Evolutionary conservation across 177 flowering plant genomes (phyloP), one percentile per base, ranked within the genome.

Genomic region (Telopea speciosissima): DNA sequence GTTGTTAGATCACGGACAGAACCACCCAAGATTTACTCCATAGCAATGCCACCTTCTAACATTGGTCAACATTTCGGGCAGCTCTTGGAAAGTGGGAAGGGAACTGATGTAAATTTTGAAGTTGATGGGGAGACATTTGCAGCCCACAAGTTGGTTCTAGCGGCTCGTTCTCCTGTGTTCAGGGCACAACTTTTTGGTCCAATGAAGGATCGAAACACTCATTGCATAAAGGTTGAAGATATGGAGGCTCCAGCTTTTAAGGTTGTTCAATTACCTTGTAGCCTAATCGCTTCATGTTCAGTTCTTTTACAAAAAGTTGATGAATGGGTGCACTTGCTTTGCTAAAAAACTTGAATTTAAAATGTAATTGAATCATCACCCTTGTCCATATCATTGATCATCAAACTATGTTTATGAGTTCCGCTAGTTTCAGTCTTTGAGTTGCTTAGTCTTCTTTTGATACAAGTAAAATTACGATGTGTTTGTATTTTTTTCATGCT

Each of bases 151-250:
- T 71, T 88, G 78, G 86, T 88, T 52, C 84, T 88, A 68, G 92
- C 92, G 6, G 90, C 92, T 68, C 86, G 92, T 7, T 88, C 92
- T 66, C 92, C 89, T 62, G 92, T 88, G 16, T 88, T 88, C 70
- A 76, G 89, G 72, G 92, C 92, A 59, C 92, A 88, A 76, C 82
- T 87, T 73, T 84, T 81, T 79, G 92, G 92, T 49, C 92, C 89
- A 24, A 85, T 88, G 90, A 87, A 80, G 75, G 90, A 87, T 79
- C 81, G 67, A 42, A 83, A 83, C 69, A 82, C 81, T 5, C 70
- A 74, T 68, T 79, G 78, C 42, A 85, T 88, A 67, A 81, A 80
- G 65, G 79, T 88, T 49, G 88, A 88, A 71, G 92, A 87, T 68
- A 83, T 88, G 71, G 87, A 88, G 75, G 81, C 85, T 62, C 81